Evolutionary conservation across 768 basidiomycete genomes (phyloP), one percentile per base, ranked within the genome.

Genomic region (Lepiota venenata): DNA sequence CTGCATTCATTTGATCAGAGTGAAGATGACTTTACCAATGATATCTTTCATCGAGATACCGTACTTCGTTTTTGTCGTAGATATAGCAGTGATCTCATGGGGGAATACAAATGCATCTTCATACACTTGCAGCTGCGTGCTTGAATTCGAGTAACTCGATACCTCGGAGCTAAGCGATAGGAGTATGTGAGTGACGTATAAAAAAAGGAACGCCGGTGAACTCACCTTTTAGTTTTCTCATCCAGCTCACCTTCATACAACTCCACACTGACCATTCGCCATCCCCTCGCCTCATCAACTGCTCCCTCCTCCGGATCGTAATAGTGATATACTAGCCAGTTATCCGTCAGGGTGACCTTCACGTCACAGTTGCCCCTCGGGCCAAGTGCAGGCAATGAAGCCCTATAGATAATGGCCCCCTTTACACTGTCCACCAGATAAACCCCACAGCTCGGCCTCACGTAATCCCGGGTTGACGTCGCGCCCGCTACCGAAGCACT

Each of bases 271-370:
- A 93, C 85, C 46, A 96, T 69, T 47, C 83, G 76, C 64, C 86
- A 82, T 0, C 90, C 85, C 62, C 88, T 90, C 2, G 83, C 78
- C 3, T 66, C 60, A 20, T 75, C 76, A 20, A 68, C 71, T 39
- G 67, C 79, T 1, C 66, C 70, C 40, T 71, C 68, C 18, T 81
- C 77, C 11, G 75, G 79, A 48, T 91, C 87, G 64, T 85, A 93
- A 64, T 91, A 95, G 54, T 87, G 78, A 70, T 93, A 96, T 7
- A 93, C 87, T 41, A 98, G 66, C 94, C 95, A 97, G 66, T 98
- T 97, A 71, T 98, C 95, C 20, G 80, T 77, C 50, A 98, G 71
- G 2, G 74, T 70, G 16, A 83, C 82, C 60, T 87, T 81, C 15
- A 96, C 71, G 58, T 87, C 80, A 66, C 91, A 91, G 5, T 63